Evolutionary conservation across 2,329 filamentous ascomycete species (phyloP), one percentile per base, ranked within the genome.

Genomic region (Diplodia seriata): DNA sequence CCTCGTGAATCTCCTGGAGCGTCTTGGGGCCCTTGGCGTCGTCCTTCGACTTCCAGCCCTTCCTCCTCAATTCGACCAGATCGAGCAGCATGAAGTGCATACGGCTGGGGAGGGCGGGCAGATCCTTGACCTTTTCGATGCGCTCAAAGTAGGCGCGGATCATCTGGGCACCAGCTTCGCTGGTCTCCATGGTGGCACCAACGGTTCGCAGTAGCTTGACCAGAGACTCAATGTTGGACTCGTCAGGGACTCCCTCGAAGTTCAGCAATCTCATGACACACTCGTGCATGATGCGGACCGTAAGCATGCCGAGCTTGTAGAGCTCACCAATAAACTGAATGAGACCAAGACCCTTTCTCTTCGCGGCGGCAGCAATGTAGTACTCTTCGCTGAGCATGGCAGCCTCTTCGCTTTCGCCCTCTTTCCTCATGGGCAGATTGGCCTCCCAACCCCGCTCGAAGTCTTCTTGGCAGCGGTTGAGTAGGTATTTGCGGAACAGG

Each of bases 291-390:
- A 99, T 99, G 79, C 94, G 92, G 80, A 97, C 92, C 70, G 95
- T 99, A 80, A 99, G 87, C 95, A 99, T 99, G 78, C 91, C 90
- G 70, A 99, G 89, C 86, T 98, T 99, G 88, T 97, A 99, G 55
- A 99, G 88, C 82, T 99, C 95, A 84, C 95, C 95, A 77, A 99
- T 99, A 83, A 99, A 99, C 82, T 97, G 94, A 71, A 99, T 94
- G 26, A 99, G 88, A 90, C 95, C 95, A 71, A 99, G 91, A 82
- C 95, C 95, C 80, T 93, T 91, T 82, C 95, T 90, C 86, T 99
- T 99, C 76, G 94, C 94, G 68, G 94, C 94, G 61, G 94, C 94
- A 50, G 93, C 94, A 71, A 89, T 83, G 80, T 99, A 99, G 84
- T 99, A 99, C 79, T 98, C 95, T 70, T 99, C 95, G 0, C 94